Evolutionary conservation across 192 early-diverging fungal genomes (phyloP).

Genomic region (Pilobolus umbonatus): DNA sequence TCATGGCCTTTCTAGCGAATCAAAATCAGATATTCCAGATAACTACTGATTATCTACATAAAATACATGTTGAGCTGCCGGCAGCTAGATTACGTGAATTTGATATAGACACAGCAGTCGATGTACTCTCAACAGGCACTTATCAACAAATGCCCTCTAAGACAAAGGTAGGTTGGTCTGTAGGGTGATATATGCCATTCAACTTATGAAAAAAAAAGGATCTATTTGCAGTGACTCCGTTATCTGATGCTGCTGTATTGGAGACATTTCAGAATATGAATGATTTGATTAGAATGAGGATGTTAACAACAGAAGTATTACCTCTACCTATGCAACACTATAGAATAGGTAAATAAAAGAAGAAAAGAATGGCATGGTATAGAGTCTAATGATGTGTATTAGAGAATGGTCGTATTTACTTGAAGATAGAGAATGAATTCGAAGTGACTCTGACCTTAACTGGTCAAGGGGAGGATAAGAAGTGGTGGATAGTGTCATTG

Average conservation of each 20-base stretch:
- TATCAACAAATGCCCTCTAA: conserved; percentile 75
- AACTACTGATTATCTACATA: conserved; percentile 29
- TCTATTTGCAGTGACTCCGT: conserved; percentile 48
- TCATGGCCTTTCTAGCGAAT: conserved; percentile 30
- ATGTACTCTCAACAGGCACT: conserved; percentile 79
- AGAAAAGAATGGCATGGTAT: no score
- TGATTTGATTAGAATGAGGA: conserved; percentile 65
- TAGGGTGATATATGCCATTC: no score
- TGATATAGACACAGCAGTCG: conserved; percentile 78
- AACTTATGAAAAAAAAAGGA: conserved; percentile 33
- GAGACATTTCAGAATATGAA: conserved; percentile 59
- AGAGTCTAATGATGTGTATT: background rate
- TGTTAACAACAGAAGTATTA: conserved; percentile 67
- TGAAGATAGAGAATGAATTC: conserved; percentile 69
- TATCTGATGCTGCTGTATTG: conserved; percentile 55
- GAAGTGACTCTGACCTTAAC: conserved; percentile 67
- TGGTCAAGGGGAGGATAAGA: conserved; percentile 46
- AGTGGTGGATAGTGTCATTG: conserved; percentile 72
- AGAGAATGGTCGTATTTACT: conserved; percentile 68
- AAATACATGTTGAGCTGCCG: conserved; percentile 38
- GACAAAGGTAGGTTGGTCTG: conserved; percentile 49
- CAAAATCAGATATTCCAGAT: conserved; percentile 35
- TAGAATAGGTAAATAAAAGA: conserved; percentile 40
- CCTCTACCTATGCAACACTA: conserved; percentile 63
- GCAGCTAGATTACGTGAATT: conserved; percentile 64